Evolutionary conservation across 495 filamentous ascomycete genomes (phyloP), one percentile per base, ranked within the genome.

Genomic region (Sabuloglossum arenarium): DNA sequence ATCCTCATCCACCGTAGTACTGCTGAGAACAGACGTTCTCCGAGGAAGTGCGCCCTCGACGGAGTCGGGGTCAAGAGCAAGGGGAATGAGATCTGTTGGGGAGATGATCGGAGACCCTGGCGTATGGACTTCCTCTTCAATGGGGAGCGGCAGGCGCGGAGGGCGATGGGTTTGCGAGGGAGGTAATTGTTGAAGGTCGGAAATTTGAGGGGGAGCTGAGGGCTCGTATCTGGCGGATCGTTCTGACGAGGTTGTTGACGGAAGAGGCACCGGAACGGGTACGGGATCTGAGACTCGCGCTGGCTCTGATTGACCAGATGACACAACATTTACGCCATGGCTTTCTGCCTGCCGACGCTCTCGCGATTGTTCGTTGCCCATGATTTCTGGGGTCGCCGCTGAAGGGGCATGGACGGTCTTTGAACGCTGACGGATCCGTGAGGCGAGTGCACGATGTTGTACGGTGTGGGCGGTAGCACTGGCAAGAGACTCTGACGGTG

Each of bases 121-220:
- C 0, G 81, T 85, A 60, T 86, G 81, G 16, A 81, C 74, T 61
- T 91, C 86, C 72, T 94, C 83, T 62, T 86, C 88, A 61, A 96
- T 94, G 28, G 89, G 88, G 55, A 96, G 75, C 46, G 89, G 89
- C 61, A 96, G 72, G 46, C 89, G 83, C 39, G 89, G 89, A 43
- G 89, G 88, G 21, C 85, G 79, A 60, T 81, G 73, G 21, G 70
- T 67, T 39, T 56, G 55, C 0, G 64, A 60, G 9, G 67, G 59
- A 6, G 66, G 61, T 24, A 63, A 47, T 52, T 62, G 60, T 55
- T 64, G 60, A 14, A 37, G 56, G 14, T 62, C 60, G 24, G 23
- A 27, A 23, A 51, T 30, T 31, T 56, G 53, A 16, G 61, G 55
- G 31, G 60, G 58, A 28, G 58, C 61, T 51, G 58, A 49, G 39